Evolutionary conservation across 2,329 filamentous ascomycete genomes (phyloP), one percentile per base, ranked within the genome.

Genomic region (Diaporthe citrichinensis): DNA sequence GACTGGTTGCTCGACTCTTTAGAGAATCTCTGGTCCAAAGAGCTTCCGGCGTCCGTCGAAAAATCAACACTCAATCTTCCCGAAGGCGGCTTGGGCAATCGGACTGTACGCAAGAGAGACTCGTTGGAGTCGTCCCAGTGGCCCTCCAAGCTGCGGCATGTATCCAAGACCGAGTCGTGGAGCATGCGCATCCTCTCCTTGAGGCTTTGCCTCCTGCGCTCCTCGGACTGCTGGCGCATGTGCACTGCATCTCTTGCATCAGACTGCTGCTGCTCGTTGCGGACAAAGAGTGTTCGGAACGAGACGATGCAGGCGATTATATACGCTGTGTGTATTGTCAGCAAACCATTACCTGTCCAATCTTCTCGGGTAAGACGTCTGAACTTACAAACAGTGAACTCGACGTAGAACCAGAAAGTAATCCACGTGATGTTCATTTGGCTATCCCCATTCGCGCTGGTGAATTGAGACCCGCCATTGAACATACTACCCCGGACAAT

Each of bases 231-330:
- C 17, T 73, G 58, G 14, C 17, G 41, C 41, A 17, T 44, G 6
- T 44, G 41, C 41, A 6, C 41, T 20, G 41, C 41, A 20, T 44
- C 15, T 44, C 41, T 44, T 44, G 15, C 41, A 17, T 17, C 41
- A 44, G 41, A 44, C 49, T 57, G 41, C 17, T 57, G 41, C 17
- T 44, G 41, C 49, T 65, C 51, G 8, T 77, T 73, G 41, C 41
- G 41, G 31, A 78, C 76, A 25, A 77, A 79, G 8, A 79, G 77
- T n/a, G 75, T 65, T 31, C 77, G 78, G 71, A 79, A 79, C 5
- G 78, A 79, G 44, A 79, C 73, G 57, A 78, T 58, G 61, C 78
- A 79, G 44, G 78, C 78, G 28, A 79, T 71, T 8, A 78, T 31
- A 41, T 75, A 78, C 15, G 78, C 78, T 74, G 49, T 44, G 49